Conservation (phyloP, 2,329 filamentous ascomycete species). For the Cordyceps javanica region DNA sequence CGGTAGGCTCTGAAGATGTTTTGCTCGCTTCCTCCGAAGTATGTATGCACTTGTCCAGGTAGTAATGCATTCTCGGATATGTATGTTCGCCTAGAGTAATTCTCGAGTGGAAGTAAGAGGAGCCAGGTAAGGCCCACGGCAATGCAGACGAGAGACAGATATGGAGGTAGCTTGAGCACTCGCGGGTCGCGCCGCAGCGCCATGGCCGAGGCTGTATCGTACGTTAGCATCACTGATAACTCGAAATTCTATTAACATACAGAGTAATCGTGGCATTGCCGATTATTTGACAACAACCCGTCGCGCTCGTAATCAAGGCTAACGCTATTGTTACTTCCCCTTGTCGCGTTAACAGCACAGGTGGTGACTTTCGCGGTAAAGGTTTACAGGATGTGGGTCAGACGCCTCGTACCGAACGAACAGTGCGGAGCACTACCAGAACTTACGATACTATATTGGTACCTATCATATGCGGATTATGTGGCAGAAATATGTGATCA, state of each 20-base stretch:
- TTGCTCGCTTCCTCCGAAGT: constrained; percentile 94
- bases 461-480: too few species aligned
- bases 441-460: too few species aligned
- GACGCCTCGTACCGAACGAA: too few species aligned
- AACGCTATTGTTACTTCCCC: neutral
- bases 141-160: constrained; percentile 80
- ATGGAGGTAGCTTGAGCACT: constrained; percentile 76
- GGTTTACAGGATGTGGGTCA: too few species aligned
- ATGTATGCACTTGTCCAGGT: constrained; percentile 94
- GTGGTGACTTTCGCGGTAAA: too few species aligned
- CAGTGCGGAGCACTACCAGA: too few species aligned
- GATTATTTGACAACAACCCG: neutral
- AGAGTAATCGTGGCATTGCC: constrained; percentile 48
- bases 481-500: too few species aligned
- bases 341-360: neutral
- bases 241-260: constrained; percentile 29
- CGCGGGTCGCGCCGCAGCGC: constrained; percentile 74
- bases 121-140: constrained; percentile 84
- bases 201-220: constrained; percentile 49
- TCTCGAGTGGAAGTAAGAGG: constrained; percentile 78
- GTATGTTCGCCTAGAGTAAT: constrained; percentile 88
- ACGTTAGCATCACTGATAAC: neutral
- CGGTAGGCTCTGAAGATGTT: constrained; percentile 88
- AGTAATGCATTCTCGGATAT: constrained; percentile 96
- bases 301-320: neutral